A percentile compares a stretch with the other conserved stretches of the same genome.
Conservation (phyloP, 2,329 filamentous ascomycete genomes). For the Ciborinia camelliae region DNA sequence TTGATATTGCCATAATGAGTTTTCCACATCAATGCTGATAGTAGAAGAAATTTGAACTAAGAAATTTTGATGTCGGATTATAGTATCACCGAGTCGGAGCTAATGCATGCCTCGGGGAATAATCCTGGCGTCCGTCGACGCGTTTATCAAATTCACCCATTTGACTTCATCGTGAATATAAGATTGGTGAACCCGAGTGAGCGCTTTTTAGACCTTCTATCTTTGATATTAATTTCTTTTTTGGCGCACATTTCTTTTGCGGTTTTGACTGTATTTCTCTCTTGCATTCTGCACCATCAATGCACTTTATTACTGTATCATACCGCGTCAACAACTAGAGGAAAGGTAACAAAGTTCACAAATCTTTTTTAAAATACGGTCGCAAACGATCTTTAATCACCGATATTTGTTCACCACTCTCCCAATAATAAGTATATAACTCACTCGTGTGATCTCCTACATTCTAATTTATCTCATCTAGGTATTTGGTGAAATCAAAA, state of each 20-base stretch:
- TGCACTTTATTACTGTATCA: neutral
- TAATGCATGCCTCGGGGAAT: neutral
- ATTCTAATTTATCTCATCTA: neutral
- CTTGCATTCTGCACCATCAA: neutral
- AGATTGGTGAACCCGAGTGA: neutral
- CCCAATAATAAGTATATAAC: neutral
- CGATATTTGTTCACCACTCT: neutral
- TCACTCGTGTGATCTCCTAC: neutral
- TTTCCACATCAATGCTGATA: neutral
- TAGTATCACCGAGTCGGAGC: slow-evolving; percentile 2
- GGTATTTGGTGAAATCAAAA: neutral
- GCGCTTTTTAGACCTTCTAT: neutral
- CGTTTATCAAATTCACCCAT: slow-evolving; percentile 4
- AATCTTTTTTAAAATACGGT: neutral
- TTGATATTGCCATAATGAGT: slow-evolving; percentile 8
- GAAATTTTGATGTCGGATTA: slow-evolving; percentile 10
- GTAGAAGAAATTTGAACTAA: neutral
- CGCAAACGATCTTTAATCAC: neutral
- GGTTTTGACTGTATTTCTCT: neutral
- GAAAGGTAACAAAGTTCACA: neutral
- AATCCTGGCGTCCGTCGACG: slow-evolving; percentile 12
- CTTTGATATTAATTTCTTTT: neutral
- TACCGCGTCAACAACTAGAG: neutral
- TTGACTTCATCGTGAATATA: neutral
- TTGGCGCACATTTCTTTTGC: neutral